Evolutionary conservation across 495 filamentous ascomycete genomes (phyloP).

Genomic region (Aspergillus avenaceus): DNA sequence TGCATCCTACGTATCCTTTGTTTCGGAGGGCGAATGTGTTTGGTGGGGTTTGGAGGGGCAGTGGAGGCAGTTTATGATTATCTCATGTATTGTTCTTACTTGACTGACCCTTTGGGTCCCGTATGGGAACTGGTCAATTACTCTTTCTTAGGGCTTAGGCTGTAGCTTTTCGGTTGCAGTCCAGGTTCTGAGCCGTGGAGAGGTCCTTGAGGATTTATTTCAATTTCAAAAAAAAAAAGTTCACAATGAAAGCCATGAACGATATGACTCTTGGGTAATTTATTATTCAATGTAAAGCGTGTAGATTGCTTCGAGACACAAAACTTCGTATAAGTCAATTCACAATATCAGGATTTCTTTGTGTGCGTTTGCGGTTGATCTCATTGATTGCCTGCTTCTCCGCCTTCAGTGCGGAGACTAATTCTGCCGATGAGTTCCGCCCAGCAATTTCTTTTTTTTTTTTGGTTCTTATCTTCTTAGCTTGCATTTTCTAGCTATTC

Average conservation of each 20-base stretch:
- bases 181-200: slow-evolving; percentile 33
- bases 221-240: slow-evolving; percentile 29
- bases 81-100: slow-evolving; percentile 14
- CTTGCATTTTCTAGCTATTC: background rate
- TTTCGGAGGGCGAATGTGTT: slow-evolving; percentile 38
- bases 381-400: slow-evolving; percentile 4
- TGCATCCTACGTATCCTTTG: slow-evolving; percentile 6
- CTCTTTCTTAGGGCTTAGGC: slow-evolving; percentile 15
- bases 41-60: slow-evolving; percentile 33
- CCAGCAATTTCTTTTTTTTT: slow-evolving; percentile 20
- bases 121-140: slow-evolving; percentile 43
- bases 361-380: background rate
- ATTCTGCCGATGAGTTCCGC: slow-evolving; percentile 10
- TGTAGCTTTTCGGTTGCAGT: slow-evolving; percentile 8
- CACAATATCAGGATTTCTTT: too few species aligned
- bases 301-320: background rate
- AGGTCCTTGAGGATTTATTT: slow-evolving; percentile 36
- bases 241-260: slow-evolving; percentile 1
- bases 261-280: too few species aligned
- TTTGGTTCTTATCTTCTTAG: slow-evolving; percentile 5
- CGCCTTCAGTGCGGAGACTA: slow-evolving; percentile 8
- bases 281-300: too few species aligned
- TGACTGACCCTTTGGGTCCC: slow-evolving; percentile 23
- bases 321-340: too few species aligned
- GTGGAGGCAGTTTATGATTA: slow-evolving; percentile 12